Conservation (phyloP, 2,329 filamentous ascomycete genomes). For the Fusarium sp. region DNA sequence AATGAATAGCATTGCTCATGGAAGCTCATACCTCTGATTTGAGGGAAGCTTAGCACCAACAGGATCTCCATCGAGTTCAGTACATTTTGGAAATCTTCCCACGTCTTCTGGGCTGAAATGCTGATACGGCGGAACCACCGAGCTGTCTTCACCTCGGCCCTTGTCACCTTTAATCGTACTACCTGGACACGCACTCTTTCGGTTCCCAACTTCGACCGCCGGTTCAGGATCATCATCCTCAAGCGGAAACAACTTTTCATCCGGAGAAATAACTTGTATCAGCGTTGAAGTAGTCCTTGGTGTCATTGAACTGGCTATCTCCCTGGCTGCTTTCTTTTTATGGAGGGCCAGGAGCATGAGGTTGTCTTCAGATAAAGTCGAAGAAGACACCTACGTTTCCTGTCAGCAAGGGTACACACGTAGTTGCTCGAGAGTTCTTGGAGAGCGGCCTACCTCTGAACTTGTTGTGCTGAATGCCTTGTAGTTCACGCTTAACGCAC, state of each 20-base stretch:
- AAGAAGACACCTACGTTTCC: background rate
- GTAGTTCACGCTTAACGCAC: slow-evolving; percentile 42
- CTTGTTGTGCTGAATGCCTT: slow-evolving; percentile 44
- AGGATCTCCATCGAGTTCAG: background rate
- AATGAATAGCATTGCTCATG: background rate
- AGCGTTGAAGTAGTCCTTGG: too few relatives aligned
- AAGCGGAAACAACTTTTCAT: too few relatives aligned
- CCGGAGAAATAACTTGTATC: too few relatives aligned
- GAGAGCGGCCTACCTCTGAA: background rate
- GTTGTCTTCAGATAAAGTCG: background rate
- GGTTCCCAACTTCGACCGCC: too few relatives aligned
- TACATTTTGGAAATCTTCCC: background rate
- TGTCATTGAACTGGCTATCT: too few relatives aligned
- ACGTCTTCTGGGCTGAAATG: background rate
- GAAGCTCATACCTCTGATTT: background rate
- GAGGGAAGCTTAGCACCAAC: background rate
- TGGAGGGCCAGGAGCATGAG: too few relatives aligned
- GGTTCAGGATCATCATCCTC: too few relatives aligned
- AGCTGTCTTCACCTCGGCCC: rapidly evolving
- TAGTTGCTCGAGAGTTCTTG: rapidly evolving
- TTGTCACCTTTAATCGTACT: background rate
- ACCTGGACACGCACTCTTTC: rapidly evolving
- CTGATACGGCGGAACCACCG: background rate
- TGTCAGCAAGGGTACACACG: background rate
- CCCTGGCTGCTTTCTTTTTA: too few relatives aligned